Evolutionary conservation across 2,329 filamentous ascomycete genomes (phyloP).

Genomic region (Bipolaris cookei): DNA sequence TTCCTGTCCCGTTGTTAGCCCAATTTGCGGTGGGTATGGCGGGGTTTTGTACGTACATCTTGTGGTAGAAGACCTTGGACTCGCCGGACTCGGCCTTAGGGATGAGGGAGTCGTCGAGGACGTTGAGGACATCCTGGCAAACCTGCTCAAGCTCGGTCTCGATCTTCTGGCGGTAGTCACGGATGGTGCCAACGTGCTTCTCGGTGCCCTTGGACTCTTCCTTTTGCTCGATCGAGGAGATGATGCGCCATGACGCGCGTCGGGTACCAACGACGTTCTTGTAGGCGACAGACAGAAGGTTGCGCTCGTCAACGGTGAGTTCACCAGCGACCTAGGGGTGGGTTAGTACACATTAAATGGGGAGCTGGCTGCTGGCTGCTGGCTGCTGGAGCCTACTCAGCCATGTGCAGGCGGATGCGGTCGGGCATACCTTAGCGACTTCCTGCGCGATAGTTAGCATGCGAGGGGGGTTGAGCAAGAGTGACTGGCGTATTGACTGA

Average conservation of each 20-base stretch:
- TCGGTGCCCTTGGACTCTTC: conserved; percentile 98
- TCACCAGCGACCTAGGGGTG: conserved; percentile 66
- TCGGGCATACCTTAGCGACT: conserved; percentile 80
- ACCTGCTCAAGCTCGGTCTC: conserved; percentile 96
- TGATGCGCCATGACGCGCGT: conserved; percentile 98
- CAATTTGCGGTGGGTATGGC: conserved; percentile 10
- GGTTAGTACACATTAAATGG: conserved; percentile 26
- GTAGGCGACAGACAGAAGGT: conserved; percentile 98
- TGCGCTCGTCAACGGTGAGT: conserved; percentile 74
- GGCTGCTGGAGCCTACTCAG: conserved; percentile 24
- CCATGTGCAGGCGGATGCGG: conserved; percentile 29
- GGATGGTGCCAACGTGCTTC: conserved; percentile 92
- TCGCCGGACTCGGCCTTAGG: conserved; percentile 95
- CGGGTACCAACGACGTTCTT: conserved; percentile 99
- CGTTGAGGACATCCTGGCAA: conserved; percentile 96
- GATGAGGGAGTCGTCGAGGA: conserved; percentile 90
- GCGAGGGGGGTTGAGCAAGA: conserved; percentile 18
- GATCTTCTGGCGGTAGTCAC: conserved; percentile 98
- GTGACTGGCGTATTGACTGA: conserved; percentile 49
- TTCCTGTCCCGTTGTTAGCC: conserved; percentile 66
- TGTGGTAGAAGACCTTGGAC: conserved; percentile 99
- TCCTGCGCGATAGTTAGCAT: conserved; percentile 64
- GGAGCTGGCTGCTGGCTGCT: conserved; percentile 12
- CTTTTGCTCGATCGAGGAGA: conserved; percentile 99
- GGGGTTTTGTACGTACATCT: conserved; percentile 76